phyloP scores from a whole-genome alignment of 2,329 filamentous ascomycete species.

The Cladosporium sp. region DNA sequence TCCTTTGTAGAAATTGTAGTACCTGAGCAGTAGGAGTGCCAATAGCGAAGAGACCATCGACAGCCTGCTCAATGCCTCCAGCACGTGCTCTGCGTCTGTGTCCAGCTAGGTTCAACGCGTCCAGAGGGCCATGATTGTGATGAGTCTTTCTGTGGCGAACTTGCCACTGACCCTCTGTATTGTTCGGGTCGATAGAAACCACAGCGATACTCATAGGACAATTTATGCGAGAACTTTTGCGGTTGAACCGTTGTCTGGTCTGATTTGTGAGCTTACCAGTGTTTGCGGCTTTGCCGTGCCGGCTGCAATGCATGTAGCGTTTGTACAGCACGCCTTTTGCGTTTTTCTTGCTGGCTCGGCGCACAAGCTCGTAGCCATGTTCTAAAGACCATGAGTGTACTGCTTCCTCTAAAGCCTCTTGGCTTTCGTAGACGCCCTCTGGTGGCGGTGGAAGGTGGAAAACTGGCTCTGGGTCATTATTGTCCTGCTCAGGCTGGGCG shows the following conservation, averaged over 20 bases:
- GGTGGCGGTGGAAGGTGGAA: conserved; percentile 36
- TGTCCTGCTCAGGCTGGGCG: conserved; percentile 21
- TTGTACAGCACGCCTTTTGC: conserved; percentile 36
- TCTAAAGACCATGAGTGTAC: conserved; percentile 37
- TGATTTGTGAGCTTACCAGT: conserved; percentile 28
- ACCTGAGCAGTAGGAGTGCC: conserved; percentile 35
- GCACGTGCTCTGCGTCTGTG: conserved; percentile 34
- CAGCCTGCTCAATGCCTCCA: conserved; percentile 34
- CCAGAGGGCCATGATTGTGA: conserved; percentile 36
- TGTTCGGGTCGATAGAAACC: conserved; percentile 32
- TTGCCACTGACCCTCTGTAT: conserved; percentile 35
- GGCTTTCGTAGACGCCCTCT: conserved; percentile 30
- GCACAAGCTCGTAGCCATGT: conserved; percentile 37
- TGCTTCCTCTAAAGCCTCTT: conserved; percentile 32
- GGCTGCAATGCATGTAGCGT: conserved; percentile 38
- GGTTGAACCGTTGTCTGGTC: conserved; percentile 29
- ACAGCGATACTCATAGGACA: conserved; percentile 37
- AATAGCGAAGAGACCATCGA: conserved; percentile 36
- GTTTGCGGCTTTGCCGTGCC: conserved; percentile 33
- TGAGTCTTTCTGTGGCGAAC: conserved; percentile 35
- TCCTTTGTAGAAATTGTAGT: conserved; percentile 34
- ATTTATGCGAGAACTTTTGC: conserved; percentile 33
- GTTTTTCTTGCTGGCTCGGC: conserved; percentile 37
- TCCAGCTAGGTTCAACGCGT: conserved; percentile 32
- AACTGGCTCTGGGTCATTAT: conserved; percentile 29